Evolutionary conservation across 805 yeast genomes (phyloP).

Genomic region (Maudiozyma bulderi): DNA sequence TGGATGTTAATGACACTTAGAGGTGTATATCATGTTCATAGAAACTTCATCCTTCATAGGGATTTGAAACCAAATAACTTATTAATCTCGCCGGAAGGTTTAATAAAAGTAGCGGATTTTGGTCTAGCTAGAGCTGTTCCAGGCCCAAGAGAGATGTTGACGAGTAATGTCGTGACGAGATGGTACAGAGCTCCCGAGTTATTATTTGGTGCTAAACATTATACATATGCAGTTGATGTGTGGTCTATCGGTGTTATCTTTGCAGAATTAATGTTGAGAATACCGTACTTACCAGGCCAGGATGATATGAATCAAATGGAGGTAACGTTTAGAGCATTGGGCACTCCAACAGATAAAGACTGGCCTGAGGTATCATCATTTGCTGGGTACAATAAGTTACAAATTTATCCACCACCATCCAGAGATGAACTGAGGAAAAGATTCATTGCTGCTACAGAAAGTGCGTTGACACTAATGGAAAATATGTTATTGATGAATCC

Average conservation of each 20-base stretch:
- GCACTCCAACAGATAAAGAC: conserved; percentile 84
- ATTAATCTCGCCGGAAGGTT: conserved; percentile 77
- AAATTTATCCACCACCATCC: conserved; percentile 75
- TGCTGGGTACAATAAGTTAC: conserved; percentile 65
- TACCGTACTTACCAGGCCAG: conserved; percentile 89
- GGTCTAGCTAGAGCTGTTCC: conserved; percentile 87
- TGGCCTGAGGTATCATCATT: conserved; percentile 87
- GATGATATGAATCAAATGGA: conserved; percentile 85
- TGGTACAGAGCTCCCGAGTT: conserved; percentile 98
- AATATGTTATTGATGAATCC: conserved; percentile 74
- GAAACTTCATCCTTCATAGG: conserved; percentile 82
- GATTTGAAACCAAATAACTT: conserved; percentile 91
- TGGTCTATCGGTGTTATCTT: conserved; percentile 97
- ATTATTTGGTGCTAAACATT: conserved; percentile 78
- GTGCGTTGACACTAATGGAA: conserved; percentile 66
- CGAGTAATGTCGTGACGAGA: conserved; percentile 91
- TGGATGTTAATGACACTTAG: conserved; percentile 93
- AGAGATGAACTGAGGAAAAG: conserved; percentile 69
- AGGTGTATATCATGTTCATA: conserved; percentile 92
- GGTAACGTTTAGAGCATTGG: conserved; percentile 89
- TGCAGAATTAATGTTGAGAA: conserved; percentile 91
- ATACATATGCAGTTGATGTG: conserved; percentile 79
- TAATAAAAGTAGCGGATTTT: conserved; percentile 91
- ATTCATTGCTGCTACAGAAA: conserved; percentile 84
- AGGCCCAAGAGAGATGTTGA: conserved; percentile 62